Base-by-base conservation (phyloP, 2,329 filamentous ascomycete species). In the Fusarium devonianum region DNA sequence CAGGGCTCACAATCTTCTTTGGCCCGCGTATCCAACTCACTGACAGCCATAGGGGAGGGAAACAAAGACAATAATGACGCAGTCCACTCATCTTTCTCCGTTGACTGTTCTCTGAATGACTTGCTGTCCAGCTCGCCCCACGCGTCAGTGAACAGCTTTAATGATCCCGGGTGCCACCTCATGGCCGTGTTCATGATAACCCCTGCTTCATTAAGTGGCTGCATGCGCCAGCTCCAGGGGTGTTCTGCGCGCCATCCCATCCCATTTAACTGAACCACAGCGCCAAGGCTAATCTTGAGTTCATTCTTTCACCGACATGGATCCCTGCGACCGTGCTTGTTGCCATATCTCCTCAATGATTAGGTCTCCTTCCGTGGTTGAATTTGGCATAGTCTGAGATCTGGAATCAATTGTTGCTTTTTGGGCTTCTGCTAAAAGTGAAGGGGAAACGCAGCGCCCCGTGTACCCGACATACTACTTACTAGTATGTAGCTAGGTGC, bases 191-290 rank as follows among this genome's bases (percentile, higher is more conserved):
- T 64, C 59, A 55, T 53, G 45, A 51, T 49, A 48, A 60, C 62
- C 62, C 63, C 63, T 65, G 63, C 56, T 53, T 60, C 54, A 66
- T 66, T 64, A 66, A 66, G 63, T 66, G 63, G 63, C 63, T 66
- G 63, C 63, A 66, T 65, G 49, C 58, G 58, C 60, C 62, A 52
- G 51, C 48, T 58, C 47, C 63, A 66, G 61, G 63, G 63, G 61
- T 66, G 53, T 58, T 56, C 64, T 66, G 63, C 63, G 61, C 53
- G 61, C 63, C 61, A 66, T 64, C 52, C 44, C 53, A 57, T 54
- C 53, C 61, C 41, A 61, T 63, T 58, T 60, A 60, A 63, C 49
- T 63, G 52, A 58, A 51, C 32, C 50, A 53, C 57, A 14, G 51
- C 53, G 60, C 62, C 62, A 65, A 62, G 55, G 45, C 60, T 59